Conservation (phyloP, 805 yeast genomes). For the Brettanomyces custersianus region DNA sequence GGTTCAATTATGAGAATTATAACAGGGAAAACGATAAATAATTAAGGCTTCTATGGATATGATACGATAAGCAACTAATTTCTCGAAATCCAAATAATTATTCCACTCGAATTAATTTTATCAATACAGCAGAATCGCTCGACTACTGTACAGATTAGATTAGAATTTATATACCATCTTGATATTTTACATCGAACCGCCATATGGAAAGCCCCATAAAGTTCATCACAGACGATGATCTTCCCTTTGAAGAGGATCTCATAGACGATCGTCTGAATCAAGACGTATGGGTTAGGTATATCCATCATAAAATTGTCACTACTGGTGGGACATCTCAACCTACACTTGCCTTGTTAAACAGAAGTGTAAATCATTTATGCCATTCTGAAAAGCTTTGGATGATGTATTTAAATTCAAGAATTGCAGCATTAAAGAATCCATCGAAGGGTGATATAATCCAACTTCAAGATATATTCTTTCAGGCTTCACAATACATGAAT, state of each 20-base stretch:
- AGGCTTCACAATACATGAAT: conserved; percentile 32
- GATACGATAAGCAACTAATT: too few species aligned
- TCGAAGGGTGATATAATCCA: conserved; percentile 4
- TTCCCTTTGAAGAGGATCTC: conserved; percentile 29
- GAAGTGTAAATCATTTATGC: conserved; percentile 39
- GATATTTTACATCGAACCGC: too few species aligned
- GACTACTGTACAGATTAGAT: too few species aligned
- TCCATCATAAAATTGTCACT: conserved; percentile 22
- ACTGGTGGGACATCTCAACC: conserved; percentile 14
- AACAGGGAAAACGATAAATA: too few species aligned
- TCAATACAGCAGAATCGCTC: too few species aligned
- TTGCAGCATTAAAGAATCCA: conserved; percentile 7
- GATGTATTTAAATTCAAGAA: conserved; percentile 34
- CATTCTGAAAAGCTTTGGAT: conserved; percentile 50
- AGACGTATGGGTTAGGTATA: conserved; percentile 39
- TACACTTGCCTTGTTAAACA: conserved; percentile 35
- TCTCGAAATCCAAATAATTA: too few species aligned
- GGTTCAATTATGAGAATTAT: too few species aligned
- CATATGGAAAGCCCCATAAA: too few species aligned
- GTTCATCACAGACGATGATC: conserved; percentile 19
- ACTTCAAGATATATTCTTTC: conserved; percentile 31
- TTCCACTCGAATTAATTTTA: too few species aligned
- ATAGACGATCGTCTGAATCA: conserved; percentile 25
- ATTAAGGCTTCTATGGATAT: too few species aligned
- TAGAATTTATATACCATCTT: too few species aligned